These are phyloP conservation scores for Gastrolobium villosum DNA, from an alignment of 306 rosid genomes.

Conservation along the genomic window DNA sequence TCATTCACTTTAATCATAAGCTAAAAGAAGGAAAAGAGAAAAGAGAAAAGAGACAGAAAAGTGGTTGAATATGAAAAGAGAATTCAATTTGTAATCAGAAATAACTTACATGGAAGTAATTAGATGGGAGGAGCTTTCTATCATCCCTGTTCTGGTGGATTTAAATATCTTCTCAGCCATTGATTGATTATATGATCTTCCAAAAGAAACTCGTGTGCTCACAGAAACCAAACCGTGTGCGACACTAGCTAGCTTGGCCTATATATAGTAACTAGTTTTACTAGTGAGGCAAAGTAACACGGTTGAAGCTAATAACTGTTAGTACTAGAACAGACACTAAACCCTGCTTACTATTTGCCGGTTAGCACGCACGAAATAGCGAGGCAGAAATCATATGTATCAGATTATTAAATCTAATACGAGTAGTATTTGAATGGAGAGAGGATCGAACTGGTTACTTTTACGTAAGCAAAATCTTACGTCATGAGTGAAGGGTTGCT, in stretches of 20 bases:
- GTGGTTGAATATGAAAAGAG: background rate
- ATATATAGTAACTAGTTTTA: background rate
- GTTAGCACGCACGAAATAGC: background rate
- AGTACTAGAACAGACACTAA: background rate
- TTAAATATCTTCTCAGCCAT: constrained; percentile 44
- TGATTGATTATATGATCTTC: constrained; percentile 17
- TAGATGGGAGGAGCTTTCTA: constrained; percentile 24
- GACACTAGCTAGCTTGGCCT: background rate
- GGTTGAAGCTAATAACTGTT: background rate
- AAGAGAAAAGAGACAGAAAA: background rate
- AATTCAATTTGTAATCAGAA: background rate
- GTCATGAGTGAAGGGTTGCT: constrained; percentile 9
- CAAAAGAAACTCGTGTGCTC: constrained; percentile 22
- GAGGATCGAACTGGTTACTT: background rate
- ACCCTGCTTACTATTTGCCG: background rate
- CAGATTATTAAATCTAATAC: background rate
- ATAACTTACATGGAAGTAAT: constrained; percentile 44
- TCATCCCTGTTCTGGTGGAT: constrained; percentile 30
- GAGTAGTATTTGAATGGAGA: background rate
- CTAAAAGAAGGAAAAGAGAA: background rate
- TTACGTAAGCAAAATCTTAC: background rate
- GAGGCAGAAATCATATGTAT: constrained; percentile 21
- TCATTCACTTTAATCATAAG: background rate
- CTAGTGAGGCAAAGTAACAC: background rate
- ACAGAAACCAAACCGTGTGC: background rate